phyloP scores from a whole-genome alignment of 2,329 filamentous ascomycete species.

The Fusarium miscanthi region DNA sequence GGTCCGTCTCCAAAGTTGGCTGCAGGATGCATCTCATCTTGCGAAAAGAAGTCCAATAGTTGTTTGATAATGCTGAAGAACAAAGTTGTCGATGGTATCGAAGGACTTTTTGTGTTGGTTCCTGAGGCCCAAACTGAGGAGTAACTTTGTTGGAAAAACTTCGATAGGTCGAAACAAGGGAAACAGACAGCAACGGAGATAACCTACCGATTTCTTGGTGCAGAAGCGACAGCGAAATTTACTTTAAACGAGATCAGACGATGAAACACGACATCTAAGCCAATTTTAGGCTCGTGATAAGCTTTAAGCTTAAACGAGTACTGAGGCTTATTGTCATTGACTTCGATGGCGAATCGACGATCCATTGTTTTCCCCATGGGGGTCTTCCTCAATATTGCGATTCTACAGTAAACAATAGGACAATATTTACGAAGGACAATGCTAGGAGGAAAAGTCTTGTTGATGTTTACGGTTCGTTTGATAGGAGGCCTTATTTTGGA shows the following conservation, averaged over 20 bases:
- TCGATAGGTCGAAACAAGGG: not conserved
- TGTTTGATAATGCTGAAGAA: not conserved
- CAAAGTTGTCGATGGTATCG: not conserved
- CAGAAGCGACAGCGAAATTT: not conserved
- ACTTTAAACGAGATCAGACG: not conserved
- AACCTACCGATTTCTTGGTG: not conserved
- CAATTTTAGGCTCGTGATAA: not conserved
- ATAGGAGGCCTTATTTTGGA: not conserved
- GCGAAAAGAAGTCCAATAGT: not conserved
- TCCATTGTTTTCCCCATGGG: not conserved
- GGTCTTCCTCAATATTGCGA: not conserved
- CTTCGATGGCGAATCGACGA: not conserved
- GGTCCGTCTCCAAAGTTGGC: conserved; percentile 4
- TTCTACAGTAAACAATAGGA: no score
- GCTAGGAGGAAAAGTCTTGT: fast-evolving
- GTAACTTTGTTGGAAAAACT: conserved; percentile 2
- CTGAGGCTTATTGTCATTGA: not conserved
- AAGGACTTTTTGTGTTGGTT: not conserved
- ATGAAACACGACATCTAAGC: not conserved
- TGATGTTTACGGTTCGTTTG: no score
- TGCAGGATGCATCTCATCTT: not conserved
- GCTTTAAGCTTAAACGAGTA: not conserved
- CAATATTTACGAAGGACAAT: not conserved
- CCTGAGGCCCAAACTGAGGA: not conserved
- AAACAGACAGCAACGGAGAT: not conserved